These are phyloP conservation scores for Cryptococcus sp. DNA, from an alignment of 1,284 basidiomycete species.

Conservation along the genomic window DNA sequence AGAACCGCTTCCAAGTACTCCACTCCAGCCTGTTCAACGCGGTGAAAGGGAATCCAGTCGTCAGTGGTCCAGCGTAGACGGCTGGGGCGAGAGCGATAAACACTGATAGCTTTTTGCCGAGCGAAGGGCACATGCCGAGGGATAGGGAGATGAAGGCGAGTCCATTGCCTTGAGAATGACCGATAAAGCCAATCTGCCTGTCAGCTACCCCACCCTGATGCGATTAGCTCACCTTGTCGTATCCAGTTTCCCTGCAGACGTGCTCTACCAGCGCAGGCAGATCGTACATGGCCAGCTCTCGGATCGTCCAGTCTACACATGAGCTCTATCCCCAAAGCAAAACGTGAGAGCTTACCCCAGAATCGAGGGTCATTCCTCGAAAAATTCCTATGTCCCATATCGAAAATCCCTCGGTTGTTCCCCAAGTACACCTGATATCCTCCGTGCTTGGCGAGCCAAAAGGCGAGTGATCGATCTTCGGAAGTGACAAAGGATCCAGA, in stretches of 20 bases:
- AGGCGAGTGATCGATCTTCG: slow-evolving; percentile 57
- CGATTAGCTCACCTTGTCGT: slow-evolving; percentile 49
- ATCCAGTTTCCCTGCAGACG: slow-evolving; percentile 54
- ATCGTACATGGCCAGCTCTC: slow-evolving; percentile 58
- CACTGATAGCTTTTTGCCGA: slow-evolving; percentile 54
- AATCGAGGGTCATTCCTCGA: slow-evolving; percentile 54
- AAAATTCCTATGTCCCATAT: slow-evolving; percentile 56
- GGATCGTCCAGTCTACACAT: slow-evolving; percentile 55
- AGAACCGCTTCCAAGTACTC: slow-evolving; percentile 54
- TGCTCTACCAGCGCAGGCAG: slow-evolving; percentile 57
- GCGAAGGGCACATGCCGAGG: slow-evolving; percentile 54
- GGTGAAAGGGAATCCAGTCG: slow-evolving; percentile 56
- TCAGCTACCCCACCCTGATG: neutral
- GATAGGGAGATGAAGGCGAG: slow-evolving; percentile 55
- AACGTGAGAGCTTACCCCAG: slow-evolving; percentile 49
- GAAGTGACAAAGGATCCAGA: slow-evolving; percentile 60
- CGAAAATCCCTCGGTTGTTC: slow-evolving; percentile 57
- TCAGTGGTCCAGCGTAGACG: slow-evolving; percentile 58
- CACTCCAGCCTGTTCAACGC: slow-evolving; percentile 52
- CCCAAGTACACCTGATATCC: slow-evolving; percentile 59
- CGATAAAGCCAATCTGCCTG: slow-evolving; percentile 54
- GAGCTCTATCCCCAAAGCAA: slow-evolving; percentile 2
- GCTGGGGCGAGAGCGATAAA: slow-evolving; percentile 60
- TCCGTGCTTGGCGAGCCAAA: slow-evolving; percentile 57
- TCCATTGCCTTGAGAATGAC: slow-evolving; percentile 59